These are phyloP conservation scores for Endotrypanum monterogeii DNA, from an alignment of 208 protist genomes.

Conservation along the genomic window DNA sequence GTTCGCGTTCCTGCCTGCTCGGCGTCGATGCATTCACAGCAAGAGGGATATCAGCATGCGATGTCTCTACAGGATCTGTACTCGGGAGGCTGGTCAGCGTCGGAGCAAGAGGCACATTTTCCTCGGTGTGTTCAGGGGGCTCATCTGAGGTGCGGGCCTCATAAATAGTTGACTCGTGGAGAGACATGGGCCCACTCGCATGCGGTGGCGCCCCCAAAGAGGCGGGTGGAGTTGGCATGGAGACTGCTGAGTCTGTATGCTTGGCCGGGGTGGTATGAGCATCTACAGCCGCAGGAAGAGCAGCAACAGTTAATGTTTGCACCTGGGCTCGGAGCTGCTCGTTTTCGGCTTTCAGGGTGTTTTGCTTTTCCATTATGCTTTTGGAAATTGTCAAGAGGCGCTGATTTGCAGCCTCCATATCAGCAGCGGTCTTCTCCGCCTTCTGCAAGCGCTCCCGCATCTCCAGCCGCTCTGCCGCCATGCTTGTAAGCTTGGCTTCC, in stretches of 20 bases:
- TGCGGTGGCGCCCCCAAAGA: not conserved
- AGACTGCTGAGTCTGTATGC: no score
- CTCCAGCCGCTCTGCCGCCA: conserved; percentile 25
- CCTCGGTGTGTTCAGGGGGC: not conserved
- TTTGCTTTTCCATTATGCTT: conserved; percentile 42
- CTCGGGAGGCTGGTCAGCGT: no score
- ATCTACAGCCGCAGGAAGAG: no score
- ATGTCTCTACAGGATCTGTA: not conserved
- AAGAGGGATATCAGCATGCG: not conserved
- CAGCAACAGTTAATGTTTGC: conserved; percentile 1
- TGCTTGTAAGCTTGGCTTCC: conserved; percentile 28
- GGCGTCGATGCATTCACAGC: not conserved
- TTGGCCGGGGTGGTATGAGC: no score
- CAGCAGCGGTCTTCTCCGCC: conserved; percentile 13
- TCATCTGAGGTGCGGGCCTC: not conserved
- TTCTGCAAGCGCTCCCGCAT: conserved; percentile 25
- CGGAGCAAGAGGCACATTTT: not conserved
- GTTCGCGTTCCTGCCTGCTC: not conserved
- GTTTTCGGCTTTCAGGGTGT: conserved; percentile 29
- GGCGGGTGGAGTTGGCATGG: no score
- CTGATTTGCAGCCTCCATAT: conserved; percentile 35
- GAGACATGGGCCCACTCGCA: not conserved
- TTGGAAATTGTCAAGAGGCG: conserved; percentile 45
- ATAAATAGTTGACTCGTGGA: no score
- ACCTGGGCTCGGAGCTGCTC: conserved; percentile 25